Evolutionary conservation across 1,284 basidiomycete genomes (phyloP).

Genomic region (Leucoagaricus sp.): DNA sequence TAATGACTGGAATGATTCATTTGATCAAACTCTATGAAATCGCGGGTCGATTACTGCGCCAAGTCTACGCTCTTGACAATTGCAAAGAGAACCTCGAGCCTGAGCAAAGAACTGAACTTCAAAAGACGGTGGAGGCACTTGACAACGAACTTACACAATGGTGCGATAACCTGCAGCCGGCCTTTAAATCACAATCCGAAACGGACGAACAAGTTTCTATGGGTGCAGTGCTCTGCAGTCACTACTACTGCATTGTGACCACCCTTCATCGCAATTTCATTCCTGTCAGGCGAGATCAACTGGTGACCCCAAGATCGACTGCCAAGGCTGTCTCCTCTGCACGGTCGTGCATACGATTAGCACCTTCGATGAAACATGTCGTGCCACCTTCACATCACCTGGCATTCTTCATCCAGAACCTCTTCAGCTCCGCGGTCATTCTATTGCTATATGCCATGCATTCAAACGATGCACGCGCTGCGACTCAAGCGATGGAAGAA

Average conservation of each 20-base stretch:
- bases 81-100: slow-evolving; percentile 74
- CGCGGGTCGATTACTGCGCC: slow-evolving; percentile 77
- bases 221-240: slow-evolving; percentile 86
- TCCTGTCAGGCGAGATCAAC: slow-evolving; percentile 70
- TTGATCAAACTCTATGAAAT: slow-evolving; percentile 81
- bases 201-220: slow-evolving; percentile 82
- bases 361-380: slow-evolving; percentile 81
- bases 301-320: slow-evolving; percentile 64
- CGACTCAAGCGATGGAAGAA: slow-evolving; percentile 78
- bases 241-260: slow-evolving; percentile 87
- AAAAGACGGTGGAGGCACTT: slow-evolving; percentile 73
- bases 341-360: slow-evolving; percentile 80
- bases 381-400: slow-evolving; percentile 88
- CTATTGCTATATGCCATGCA: slow-evolving; percentile 88
- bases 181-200: slow-evolving; percentile 70
- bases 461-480: slow-evolving; percentile 66
- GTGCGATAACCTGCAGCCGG: slow-evolving; percentile 74
- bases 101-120: slow-evolving; percentile 71
- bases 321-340: slow-evolving; percentile 79
- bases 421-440: slow-evolving; percentile 89
- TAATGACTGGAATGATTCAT: slow-evolving; percentile 82
- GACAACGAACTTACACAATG: slow-evolving; percentile 78
- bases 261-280: slow-evolving; percentile 89
- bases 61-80: slow-evolving; percentile 78
- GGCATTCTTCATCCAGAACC: slow-evolving; percentile 88